These are phyloP conservation scores for Coemansia erecta DNA, from an alignment of 192 early-diverging fungal genomes.

Conservation along the genomic window DNA sequence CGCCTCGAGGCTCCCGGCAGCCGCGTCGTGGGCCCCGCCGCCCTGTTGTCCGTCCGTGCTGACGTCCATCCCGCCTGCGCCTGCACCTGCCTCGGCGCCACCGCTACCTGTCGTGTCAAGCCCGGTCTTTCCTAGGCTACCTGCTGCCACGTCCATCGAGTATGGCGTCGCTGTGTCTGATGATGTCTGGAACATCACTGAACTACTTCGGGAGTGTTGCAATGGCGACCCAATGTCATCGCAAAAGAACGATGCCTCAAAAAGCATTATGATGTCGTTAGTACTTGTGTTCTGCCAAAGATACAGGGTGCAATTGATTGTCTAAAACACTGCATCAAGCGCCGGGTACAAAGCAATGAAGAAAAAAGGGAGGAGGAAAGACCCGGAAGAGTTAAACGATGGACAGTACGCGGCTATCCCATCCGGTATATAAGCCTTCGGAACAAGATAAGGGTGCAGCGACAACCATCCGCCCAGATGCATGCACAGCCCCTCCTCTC, in stretches of 20 bases:
- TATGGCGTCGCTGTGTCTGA: slow-evolving; percentile 6
- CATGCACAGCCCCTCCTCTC: too few relatives aligned
- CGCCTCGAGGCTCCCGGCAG: slow-evolving; percentile 7
- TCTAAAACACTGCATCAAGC: background rate
- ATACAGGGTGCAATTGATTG: slow-evolving; percentile 1
- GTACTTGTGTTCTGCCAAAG: background rate
- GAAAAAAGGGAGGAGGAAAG: too few relatives aligned
- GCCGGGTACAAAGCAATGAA: too few relatives aligned
- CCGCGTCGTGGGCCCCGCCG: background rate
- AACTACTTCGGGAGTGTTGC: slow-evolving; percentile 4
- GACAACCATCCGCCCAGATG: too few relatives aligned
- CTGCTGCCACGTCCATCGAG: background rate
- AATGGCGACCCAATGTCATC: slow-evolving; percentile 16
- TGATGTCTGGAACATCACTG: slow-evolving; percentile 14
- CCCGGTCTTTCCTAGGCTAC: background rate
- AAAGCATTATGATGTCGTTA: slow-evolving; percentile 8
- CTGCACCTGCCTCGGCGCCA: background rate
- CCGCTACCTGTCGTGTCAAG: slow-evolving; percentile 1
- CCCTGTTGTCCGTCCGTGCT: background rate
- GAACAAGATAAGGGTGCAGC: too few relatives aligned
- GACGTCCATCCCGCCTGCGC: background rate
- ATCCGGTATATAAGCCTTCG: too few relatives aligned
- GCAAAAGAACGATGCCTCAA: slow-evolving; percentile 15
- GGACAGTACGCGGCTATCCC: too few relatives aligned
- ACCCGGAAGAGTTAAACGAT: too few relatives aligned